Evolutionary conservation across 2,329 filamentous ascomycete species (phyloP), one percentile per base, ranked within the genome.

Genomic region (Chrysosporium queenslandicum): DNA sequence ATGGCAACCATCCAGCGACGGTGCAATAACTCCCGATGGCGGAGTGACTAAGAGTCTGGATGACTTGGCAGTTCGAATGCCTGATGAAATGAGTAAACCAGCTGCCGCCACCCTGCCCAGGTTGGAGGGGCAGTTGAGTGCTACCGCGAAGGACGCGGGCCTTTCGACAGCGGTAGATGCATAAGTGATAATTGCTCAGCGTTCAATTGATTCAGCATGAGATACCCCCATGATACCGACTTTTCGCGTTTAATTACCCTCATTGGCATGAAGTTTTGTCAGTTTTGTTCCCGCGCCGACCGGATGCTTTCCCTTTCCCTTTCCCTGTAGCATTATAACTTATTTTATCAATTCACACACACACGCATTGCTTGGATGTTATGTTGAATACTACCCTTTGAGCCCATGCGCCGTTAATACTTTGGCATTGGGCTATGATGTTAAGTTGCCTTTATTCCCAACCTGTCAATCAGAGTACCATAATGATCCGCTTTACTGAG

Each of bases 1-100:
- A 66, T 94, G 88, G 87, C 89, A 95, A 68, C 41, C 52, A n/a
- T 56, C 57, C n/a, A 50, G 52, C 7, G 57, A 58, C 18, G 50
- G 41, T 20, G 34, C 36, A 9, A 7, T 42, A 3, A 47, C 43
- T 47, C 50, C 50, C 6, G 50, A 52, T 32, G 16, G 32, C 16
- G 18, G 41, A 16, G 9, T 25, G n/a, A 16, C 25, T 2, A 45
- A 46, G 30, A 52, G 50, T 18, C 50, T 52, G 12, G 50, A 52
- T 47, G 50, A 52, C 29, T 32, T 41, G n/a, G 7, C 25, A 30
- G 25, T 46, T 4, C 41, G 23, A 12, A 18, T 30, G 23, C 25
- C 32, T 4, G 43, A 52, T 32, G 47, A 52, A 20, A 5, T 23
- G 23, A 16, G 18, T 20, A 37, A 51, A 4, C 21, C 30, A 5